Evolutionary conservation across 345 rosid species (phyloP).

Genomic region (Pelargonium nanum): DNA sequence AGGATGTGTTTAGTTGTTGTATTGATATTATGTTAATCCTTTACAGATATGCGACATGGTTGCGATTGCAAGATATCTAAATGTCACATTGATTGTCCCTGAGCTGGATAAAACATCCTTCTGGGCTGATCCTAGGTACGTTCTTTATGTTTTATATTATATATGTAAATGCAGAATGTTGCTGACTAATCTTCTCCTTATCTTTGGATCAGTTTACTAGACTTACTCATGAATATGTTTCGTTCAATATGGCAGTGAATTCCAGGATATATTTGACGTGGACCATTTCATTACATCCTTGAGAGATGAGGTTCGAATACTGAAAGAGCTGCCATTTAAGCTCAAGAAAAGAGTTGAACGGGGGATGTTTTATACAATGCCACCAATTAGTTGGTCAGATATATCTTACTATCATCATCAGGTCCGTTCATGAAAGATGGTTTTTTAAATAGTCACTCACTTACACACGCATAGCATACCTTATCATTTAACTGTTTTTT

Average conservation of each 20-base stretch:
- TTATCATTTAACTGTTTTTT: too few relatives aligned
- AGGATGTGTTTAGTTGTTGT: too few relatives aligned
- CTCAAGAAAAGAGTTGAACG: conserved; percentile 21
- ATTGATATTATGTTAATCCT: too few relatives aligned
- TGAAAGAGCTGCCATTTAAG: conserved; percentile 32
- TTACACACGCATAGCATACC: too few relatives aligned
- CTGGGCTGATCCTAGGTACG: conserved; percentile 29
- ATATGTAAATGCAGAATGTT: background rate
- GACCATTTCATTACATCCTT: conserved; percentile 38
- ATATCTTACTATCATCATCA: conserved; percentile 38
- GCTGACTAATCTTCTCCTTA: background rate
- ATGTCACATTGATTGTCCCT: conserved; percentile 27
- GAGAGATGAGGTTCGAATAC: conserved; percentile 36
- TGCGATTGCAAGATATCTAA: conserved; percentile 24
- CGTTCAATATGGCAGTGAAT: conserved; percentile 29
- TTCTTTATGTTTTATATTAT: background rate
- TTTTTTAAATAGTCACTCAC: too few relatives aligned
- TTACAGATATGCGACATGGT: conserved; percentile 31
- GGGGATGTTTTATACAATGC: conserved; percentile 26
- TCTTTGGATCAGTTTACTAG: too few relatives aligned
- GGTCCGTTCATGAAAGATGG: too few relatives aligned
- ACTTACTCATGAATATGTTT: too few relatives aligned
- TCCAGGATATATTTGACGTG: conserved; percentile 38
- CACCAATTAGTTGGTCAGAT: conserved; percentile 48
- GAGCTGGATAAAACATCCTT: conserved; percentile 24